Evolutionary conservation across 202 grass and related monocot genomes (phyloP).

Genomic region (Schoenoplectus tabernaemontani): DNA sequence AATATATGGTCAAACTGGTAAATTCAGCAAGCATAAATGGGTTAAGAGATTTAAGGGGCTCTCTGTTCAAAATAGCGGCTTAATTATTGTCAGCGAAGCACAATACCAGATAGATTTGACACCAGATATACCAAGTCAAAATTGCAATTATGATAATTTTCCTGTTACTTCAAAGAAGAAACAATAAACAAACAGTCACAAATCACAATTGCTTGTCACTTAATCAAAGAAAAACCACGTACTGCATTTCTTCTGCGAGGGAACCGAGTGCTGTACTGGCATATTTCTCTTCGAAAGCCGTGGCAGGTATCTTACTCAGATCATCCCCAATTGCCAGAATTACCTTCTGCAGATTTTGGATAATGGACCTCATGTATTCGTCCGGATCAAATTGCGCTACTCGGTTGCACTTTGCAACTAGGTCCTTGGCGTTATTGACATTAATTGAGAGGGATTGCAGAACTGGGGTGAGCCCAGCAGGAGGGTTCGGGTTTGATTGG

Average conservation of each 20-base stretch:
- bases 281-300: slow-evolving; percentile 39
- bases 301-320: slow-evolving; percentile 46
- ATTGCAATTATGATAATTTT: background rate
- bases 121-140: background rate
- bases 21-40: background rate
- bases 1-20: background rate
- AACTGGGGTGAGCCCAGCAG: slow-evolving; percentile 14
- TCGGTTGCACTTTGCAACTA: slow-evolving; percentile 35
- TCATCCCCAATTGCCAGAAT: slow-evolving; percentile 58
- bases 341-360: slow-evolving; percentile 52
- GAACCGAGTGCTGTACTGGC: slow-evolving; percentile 2
- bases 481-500: slow-evolving; percentile 24
- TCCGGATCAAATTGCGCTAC: slow-evolving; percentile 33
- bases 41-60: background rate
- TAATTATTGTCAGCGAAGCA: background rate
- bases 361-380: slow-evolving; percentile 39
- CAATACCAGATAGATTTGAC: background rate
- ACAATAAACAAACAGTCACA: background rate
- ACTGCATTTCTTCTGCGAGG: slow-evolving; percentile 14
- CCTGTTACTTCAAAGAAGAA: background rate
- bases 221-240: background rate
- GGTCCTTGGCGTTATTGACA: slow-evolving; percentile 63
- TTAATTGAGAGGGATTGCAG: slow-evolving; percentile 54
- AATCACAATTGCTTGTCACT: background rate
- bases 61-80: background rate